phyloP scores from a whole-genome alignment of 495 filamentous ascomycete genomes.

The Aspergillus cavernicola region DNA sequence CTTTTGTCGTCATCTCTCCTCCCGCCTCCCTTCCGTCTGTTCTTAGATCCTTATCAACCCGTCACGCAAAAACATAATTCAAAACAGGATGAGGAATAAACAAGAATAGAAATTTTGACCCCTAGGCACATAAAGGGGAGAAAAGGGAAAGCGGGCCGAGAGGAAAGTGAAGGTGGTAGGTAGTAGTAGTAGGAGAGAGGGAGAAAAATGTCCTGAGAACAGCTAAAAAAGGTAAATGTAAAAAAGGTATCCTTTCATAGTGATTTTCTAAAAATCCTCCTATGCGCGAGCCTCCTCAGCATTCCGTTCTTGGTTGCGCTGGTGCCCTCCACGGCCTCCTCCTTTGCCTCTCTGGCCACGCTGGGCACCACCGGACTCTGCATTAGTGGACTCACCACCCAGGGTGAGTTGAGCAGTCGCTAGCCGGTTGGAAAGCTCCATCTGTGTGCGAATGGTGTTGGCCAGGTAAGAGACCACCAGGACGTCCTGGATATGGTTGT shows the following conservation, averaged over 20 bases:
- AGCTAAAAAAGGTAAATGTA: slow-evolving; percentile 20
- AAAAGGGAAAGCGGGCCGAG: neutral
- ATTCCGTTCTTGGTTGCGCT: slow-evolving; percentile 28
- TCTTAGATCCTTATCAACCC: neutral
- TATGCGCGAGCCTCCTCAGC: slow-evolving; percentile 44
- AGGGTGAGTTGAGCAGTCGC: slow-evolving; percentile 77
- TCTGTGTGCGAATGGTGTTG: slow-evolving; percentile 98
- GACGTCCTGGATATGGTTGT: slow-evolving; percentile 98
- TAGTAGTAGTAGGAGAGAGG: slow-evolving; percentile 17
- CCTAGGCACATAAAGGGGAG: slow-evolving; percentile 11
- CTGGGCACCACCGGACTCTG: slow-evolving; percentile 35
- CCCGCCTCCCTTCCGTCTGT: neutral
- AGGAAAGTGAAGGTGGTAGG: neutral
- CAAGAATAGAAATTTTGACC: neutral
- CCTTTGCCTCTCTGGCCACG: slow-evolving; percentile 47
- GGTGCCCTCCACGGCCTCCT: slow-evolving; percentile 46
- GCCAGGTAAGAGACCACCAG: slow-evolving; percentile 94
- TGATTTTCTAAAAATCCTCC: slow-evolving; percentile 17
- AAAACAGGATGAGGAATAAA: neutral
- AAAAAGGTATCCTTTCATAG: slow-evolving; percentile 23
- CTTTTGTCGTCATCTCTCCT: neutral
- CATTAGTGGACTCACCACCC: slow-evolving; percentile 44
- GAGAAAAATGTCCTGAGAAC: slow-evolving; percentile 15
- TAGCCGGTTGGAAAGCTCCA: slow-evolving; percentile 91
- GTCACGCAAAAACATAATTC: neutral